phyloP scores from a whole-genome alignment of 2,329 filamentous ascomycete species.

The Catunica adiposa region DNA sequence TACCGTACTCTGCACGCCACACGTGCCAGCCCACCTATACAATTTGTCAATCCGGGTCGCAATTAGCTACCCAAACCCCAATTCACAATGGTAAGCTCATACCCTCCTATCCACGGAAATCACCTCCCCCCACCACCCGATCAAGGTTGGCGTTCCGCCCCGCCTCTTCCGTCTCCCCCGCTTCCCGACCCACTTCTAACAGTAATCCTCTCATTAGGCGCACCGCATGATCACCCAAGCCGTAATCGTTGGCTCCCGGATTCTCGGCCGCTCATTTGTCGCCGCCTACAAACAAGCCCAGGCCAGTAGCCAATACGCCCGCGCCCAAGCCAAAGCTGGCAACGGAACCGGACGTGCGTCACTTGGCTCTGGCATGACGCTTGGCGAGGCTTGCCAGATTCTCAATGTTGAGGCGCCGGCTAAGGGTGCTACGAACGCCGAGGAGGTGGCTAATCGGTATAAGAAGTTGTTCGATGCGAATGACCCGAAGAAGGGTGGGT shows the following conservation, averaged over 20 bases:
- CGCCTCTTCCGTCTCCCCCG: background rate
- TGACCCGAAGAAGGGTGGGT: constrained; percentile 87
- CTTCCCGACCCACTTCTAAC: background rate
- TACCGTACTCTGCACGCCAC: background rate
- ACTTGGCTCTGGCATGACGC: constrained; percentile 55
- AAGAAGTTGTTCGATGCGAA: constrained; percentile 91
- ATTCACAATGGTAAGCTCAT: background rate
- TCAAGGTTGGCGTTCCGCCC: background rate
- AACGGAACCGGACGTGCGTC: constrained; percentile 34
- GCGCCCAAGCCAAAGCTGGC: constrained; percentile 45
- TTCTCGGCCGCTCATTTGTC: constrained; percentile 79
- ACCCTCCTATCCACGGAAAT: background rate
- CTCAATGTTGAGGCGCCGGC: constrained; percentile 79
- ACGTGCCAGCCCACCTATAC: background rate
- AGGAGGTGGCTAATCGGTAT: constrained; percentile 70
- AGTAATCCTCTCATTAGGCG: constrained; percentile 7
- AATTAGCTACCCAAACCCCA: background rate
- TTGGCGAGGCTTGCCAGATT: constrained; percentile 95
- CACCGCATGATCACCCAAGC: constrained; percentile 63
- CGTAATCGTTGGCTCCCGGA: constrained; percentile 75
- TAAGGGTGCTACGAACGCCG: constrained; percentile 56
- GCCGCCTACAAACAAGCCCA: constrained; percentile 94
- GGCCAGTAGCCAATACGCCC: constrained; percentile 68
- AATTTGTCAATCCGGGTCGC: background rate
- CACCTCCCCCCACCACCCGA: background rate